These are phyloP conservation scores for Abrus pulchellus DNA, from an alignment of 306 rosid genomes.

Conservation along the genomic window DNA sequence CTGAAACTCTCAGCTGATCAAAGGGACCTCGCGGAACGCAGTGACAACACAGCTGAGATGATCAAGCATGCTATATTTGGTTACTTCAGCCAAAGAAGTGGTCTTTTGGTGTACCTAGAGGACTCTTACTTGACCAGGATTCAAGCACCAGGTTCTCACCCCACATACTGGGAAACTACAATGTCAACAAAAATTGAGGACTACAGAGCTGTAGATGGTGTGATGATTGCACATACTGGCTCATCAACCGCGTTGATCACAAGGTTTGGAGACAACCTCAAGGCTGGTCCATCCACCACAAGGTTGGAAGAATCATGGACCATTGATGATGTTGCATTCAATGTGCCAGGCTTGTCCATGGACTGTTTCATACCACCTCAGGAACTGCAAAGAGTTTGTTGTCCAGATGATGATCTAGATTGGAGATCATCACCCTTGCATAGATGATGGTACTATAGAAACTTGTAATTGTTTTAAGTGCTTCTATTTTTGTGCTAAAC, in stretches of 20 bases:
- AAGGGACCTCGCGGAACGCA: constrained; percentile 72
- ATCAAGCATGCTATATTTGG: constrained; percentile 88
- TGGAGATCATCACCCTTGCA: constrained; percentile 66
- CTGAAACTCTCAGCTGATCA: constrained; percentile 81
- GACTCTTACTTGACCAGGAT: constrained; percentile 92
- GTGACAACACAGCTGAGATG: constrained; percentile 94
- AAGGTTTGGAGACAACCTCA: constrained; percentile 80
- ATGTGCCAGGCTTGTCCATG: constrained; percentile 82
- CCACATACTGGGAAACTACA: constrained; percentile 93
- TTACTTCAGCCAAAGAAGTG: constrained; percentile 90
- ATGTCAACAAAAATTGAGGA: constrained; percentile 86
- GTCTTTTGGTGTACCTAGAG: constrained; percentile 73
- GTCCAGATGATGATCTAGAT: constrained; percentile 57
- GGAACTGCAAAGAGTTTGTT: constrained; percentile 62
- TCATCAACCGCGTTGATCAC: constrained; percentile 72
- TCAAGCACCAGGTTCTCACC: constrained; percentile 84
- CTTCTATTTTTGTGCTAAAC: background rate
- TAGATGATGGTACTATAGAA: constrained; percentile 32
- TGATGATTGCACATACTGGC: constrained; percentile 86
- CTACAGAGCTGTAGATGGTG: constrained; percentile 76
- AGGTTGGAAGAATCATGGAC: constrained; percentile 85
- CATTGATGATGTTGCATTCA: constrained; percentile 91
- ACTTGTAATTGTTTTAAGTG: constrained; percentile 1
- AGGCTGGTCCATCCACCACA: constrained; percentile 71
- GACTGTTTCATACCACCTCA: constrained; percentile 93